Evolutionary conservation across 2,329 filamentous ascomycete genomes (phyloP).

Genomic region (Colletotrichum musae): DNA sequence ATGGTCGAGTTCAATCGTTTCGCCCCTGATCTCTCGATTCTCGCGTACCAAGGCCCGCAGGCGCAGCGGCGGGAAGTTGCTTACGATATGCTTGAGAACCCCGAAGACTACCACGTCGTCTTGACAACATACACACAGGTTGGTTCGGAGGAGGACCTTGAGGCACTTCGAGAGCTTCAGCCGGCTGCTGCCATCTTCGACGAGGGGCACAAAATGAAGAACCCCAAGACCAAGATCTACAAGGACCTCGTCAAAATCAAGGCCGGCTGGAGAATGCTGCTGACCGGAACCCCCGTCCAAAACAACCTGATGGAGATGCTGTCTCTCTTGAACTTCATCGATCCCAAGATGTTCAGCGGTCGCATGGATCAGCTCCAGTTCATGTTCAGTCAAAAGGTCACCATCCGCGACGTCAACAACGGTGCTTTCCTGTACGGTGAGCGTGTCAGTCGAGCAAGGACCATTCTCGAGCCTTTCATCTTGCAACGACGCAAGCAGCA

Average conservation of each 20-base stretch:
- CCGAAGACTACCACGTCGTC: conserved; percentile 75
- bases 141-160: conserved; percentile 64
- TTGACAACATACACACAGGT: conserved; percentile 74
- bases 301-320: conserved; percentile 96
- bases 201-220: conserved; percentile 95
- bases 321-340: conserved; percentile 92
- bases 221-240: conserved; percentile 86
- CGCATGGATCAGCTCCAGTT: conserved; percentile 84
- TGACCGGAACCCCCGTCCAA: conserved; percentile 92
- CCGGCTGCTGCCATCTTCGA: conserved; percentile 82
- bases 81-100: conserved; percentile 74
- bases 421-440: conserved; percentile 89
- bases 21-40: conserved; percentile 82
- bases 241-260: conserved; percentile 82
- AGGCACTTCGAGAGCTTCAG: conserved; percentile 63
- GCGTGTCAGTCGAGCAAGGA: conserved; percentile 87
- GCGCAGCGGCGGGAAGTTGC: conserved; percentile 78
- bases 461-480: conserved; percentile 96
- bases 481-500: conserved; percentile 94
- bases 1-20: conserved; percentile 90
- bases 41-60: conserved; percentile 78
- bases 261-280: conserved; percentile 86
- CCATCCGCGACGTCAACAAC: conserved; percentile 83
- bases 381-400: conserved; percentile 94
- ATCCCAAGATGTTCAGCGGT: conserved; percentile 85